Evolutionary conservation across 345 rosid species (phyloP).

Genomic region (Trapa incisa): DNA sequence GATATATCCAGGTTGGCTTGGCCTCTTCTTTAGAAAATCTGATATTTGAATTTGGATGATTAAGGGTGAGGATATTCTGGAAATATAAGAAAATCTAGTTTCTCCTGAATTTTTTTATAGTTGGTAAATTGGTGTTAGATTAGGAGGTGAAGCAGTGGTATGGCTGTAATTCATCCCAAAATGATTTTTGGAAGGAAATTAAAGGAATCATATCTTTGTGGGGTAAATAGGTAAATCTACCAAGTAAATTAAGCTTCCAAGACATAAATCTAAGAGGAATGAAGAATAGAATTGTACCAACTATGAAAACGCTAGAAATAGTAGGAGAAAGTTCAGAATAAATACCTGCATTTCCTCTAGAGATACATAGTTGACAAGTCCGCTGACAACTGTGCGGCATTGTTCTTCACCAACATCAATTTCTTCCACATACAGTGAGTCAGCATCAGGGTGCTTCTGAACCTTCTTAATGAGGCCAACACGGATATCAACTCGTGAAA

Average conservation of each 20-base stretch:
- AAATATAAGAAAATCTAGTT: too few relatives aligned
- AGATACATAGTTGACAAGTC: conserved; percentile 69
- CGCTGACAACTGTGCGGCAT: conserved; percentile 67
- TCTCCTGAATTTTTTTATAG: too few relatives aligned
- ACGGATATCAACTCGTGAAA: conserved; percentile 73
- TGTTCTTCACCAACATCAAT: conserved; percentile 75
- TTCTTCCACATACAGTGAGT: conserved; percentile 69
- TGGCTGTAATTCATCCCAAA: background rate
- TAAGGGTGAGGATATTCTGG: too few relatives aligned
- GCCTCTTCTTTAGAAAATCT: background rate
- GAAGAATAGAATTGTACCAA: background rate
- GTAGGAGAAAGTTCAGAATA: conserved; percentile 3
- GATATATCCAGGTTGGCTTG: background rate
- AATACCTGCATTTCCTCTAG: conserved; percentile 78
- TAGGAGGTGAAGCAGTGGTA: too few relatives aligned
- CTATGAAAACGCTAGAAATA: background rate
- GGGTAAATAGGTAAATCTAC: too few relatives aligned
- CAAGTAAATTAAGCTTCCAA: background rate
- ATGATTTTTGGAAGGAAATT: background rate
- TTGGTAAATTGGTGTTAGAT: too few relatives aligned
- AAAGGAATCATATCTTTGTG: background rate
- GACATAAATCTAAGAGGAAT: background rate
- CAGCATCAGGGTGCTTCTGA: conserved; percentile 81
- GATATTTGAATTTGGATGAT: too few relatives aligned
- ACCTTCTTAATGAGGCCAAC: conserved; percentile 63